Conservation (phyloP, 345 rosid species). For the Aquilaria malaccensis region DNA sequence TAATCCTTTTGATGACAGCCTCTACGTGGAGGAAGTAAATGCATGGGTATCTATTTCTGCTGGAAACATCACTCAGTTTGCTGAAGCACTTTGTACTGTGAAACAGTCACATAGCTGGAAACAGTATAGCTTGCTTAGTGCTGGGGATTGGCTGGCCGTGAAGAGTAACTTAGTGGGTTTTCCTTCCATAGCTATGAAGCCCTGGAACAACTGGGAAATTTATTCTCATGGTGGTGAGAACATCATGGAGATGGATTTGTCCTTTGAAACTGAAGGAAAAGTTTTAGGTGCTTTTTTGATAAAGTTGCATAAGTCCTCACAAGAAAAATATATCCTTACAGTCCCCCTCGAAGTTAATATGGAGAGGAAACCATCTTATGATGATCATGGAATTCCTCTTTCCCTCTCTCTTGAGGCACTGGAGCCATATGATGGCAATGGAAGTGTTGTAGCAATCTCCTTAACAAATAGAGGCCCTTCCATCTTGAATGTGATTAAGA, state of each 20-base stretch:
- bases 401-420: constrained; percentile 37
- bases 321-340: constrained; percentile 29
- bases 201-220: constrained; percentile 48
- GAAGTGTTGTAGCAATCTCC: constrained; percentile 34
- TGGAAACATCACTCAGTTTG: constrained; percentile 32
- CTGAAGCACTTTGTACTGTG: constrained; percentile 43
- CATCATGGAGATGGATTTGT: constrained; percentile 46
- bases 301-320: constrained; percentile 41
- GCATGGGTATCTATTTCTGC: constrained; percentile 49
- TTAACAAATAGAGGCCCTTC: constrained; percentile 37
- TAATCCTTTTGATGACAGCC: constrained; percentile 53
- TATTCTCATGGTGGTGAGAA: constrained; percentile 27
- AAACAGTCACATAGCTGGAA: constrained; percentile 21
- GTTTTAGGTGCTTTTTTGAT: constrained; percentile 46
- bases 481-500: constrained; percentile 31
- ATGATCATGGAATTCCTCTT: constrained; percentile 22
- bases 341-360: constrained; percentile 51
- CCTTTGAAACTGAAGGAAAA: constrained; percentile 36
- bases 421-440: constrained; percentile 26
- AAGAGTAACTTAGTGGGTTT: constrained; percentile 28
- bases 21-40: constrained; percentile 43
- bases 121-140: constrained; percentile 18
- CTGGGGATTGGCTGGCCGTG: constrained; percentile 49
- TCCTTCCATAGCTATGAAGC: constrained; percentile 43
- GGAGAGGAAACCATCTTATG: constrained; percentile 18